Evolutionary conservation across 192 early-diverging fungal genomes (phyloP), one percentile per base, ranked within the genome.

Genomic region (Rhizophagus prolifer): DNA sequence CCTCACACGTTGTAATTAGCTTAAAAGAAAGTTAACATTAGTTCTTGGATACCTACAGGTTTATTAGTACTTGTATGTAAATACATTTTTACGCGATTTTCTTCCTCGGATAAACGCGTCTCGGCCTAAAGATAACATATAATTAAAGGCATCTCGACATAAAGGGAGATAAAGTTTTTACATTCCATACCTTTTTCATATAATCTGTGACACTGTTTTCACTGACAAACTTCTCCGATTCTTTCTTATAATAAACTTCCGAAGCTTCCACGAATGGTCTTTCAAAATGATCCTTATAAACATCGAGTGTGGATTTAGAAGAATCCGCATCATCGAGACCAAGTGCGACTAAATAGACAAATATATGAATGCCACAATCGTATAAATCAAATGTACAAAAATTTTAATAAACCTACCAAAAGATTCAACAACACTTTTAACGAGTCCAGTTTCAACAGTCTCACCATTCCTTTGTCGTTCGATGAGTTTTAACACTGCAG

Each of bases 151-250:
- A 44, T 12, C 10, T 36, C n/a, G 9, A 30, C 3, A 10, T 25
- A 6, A 68, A 30, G 9, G 16, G 4, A 21, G 26, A 13, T 10
- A 72, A 12, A 58, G 5, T 25, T 26, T 16, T 34, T 58, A 4
- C 7, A 19, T 23, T 19, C 2, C 28, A 34, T 67, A 94, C 91
- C 86, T 95, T 95, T 78, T 95, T 94, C 94, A 99, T 96, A 83
- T 99, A 99, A 75, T 97, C 96, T 36, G 92, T 89, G 58, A 96
- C 90, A 47, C 92, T 90, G 82, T 96, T 95, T 74, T 96, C 94
- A 72, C 90, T 88, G 59, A 98, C 88, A 81, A 97, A 96, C 28
- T 90, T 92, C 82, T 97, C 94, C 64, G 91, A 91, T 81, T 97
- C 96, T 63, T 89, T 88, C 79, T 90, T 90, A 81, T 99, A 99